A percentile compares a stretch with the other conserved stretches of the same genome.
Conservation (phyloP, 2,329 filamentous ascomycete genomes). For the Neofusicoccum laricinum region DNA sequence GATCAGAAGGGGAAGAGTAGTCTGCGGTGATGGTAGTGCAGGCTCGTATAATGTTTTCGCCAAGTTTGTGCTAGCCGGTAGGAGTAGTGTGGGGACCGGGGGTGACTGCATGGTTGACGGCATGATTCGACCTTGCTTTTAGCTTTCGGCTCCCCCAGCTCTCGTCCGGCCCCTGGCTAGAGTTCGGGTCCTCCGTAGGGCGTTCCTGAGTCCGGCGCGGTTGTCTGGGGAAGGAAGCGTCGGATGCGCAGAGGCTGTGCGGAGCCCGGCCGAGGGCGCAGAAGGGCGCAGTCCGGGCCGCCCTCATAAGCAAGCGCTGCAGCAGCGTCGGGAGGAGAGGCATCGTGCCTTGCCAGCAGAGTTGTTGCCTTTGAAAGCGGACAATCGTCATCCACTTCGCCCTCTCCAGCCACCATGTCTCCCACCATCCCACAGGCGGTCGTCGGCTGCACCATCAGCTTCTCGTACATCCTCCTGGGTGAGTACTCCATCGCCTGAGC, state of each 20-base stretch:
- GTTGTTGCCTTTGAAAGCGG: neutral
- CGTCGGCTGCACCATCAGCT: slow-evolving; percentile 46
- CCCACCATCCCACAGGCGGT: slow-evolving; percentile 38
- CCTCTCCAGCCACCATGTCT: slow-evolving; percentile 25
- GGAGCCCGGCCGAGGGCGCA: neutral
- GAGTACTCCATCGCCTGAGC: neutral
- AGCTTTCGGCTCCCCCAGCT: neutral
- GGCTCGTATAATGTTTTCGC: neutral
- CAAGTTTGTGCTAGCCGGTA: neutral
- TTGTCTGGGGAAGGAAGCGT: neutral
- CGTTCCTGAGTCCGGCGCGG: neutral
- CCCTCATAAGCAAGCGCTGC: neutral
- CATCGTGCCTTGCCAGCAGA: neutral
- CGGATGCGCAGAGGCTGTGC: neutral
- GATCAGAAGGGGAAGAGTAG: neutral
- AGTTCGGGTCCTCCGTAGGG: neutral
- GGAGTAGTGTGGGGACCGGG: neutral
- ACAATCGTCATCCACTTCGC: neutral
- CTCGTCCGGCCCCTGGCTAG: neutral
- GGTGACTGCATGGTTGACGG: neutral
- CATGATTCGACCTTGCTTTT: neutral
- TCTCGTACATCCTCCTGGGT: slow-evolving; percentile 51
- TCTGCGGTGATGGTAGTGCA: neutral
- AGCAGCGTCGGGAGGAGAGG: neutral
- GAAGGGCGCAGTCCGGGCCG: neutral